Base-by-base conservation (phyloP, 108 stramenopile genomes). In the Poteriospumella lacustris region DNA sequence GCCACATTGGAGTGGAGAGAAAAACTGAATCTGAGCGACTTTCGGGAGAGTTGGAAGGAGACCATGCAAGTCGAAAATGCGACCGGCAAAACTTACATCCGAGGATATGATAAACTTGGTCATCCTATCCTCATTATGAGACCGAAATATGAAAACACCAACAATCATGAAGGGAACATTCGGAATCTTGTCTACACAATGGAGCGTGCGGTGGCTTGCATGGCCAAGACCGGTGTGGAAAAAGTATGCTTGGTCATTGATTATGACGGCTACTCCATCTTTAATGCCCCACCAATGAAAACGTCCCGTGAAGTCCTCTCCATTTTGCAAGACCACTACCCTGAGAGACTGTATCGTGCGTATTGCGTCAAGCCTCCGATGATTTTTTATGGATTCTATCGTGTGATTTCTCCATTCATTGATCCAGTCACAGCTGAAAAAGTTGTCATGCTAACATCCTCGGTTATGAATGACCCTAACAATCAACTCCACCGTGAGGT, bases 291-390 rank as follows among this genome's bases (percentile, higher is more conserved):
- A 0, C 91, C 93, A 33, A 75, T 94, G 80, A 85, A 85, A 44
- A 91, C 92, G 15, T 84, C 77, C 43, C 88, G 83, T 56, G 81
- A 87, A 34, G 94, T 92, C 1, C 59, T 96, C 59, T 75, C 86
- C 78, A 94, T 96, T 39, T 75, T 96, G 34, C 95, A 95, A 78
- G 79, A 86, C 40, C 93, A 93, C 84, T 96, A 94, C 85, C 91
- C 92, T 0, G 95, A 95, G 82, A 83, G 92, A 1, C 88, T 95
- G 83, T 82, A 89, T 47, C 75, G 89, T 44, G 91, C 90, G 0
- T 95, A 91, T 81, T 82, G 94, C 77, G 84, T 89, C 59, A 89
- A 93, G 78, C 93, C 95, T 3, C 94, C 94, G 0, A 77, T 92
- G 40, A 80, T 94, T 0, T 96, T 96, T 79, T 79, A 88, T 28